Evolutionary conservation across 495 filamentous ascomycete genomes (phyloP), one percentile per base, ranked within the genome.

Genomic region (Trichodelitschia bisporula): DNA sequence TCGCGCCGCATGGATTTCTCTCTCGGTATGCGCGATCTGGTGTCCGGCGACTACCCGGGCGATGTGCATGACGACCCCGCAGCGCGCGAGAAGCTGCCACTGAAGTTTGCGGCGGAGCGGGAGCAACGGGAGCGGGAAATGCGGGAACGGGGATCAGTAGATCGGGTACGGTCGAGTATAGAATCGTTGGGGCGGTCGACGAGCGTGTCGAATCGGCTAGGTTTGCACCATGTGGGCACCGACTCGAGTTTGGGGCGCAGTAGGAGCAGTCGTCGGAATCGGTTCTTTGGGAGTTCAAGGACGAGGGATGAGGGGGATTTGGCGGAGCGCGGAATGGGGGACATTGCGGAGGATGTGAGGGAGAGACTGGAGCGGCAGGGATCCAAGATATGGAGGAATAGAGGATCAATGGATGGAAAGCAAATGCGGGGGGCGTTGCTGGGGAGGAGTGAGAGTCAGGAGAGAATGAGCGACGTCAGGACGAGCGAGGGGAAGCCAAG

Each of bases 1-100:
- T 57, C 56, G 29, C 68, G 67, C 24, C 68, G 72, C 17, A 69
- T 77, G 18, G 76, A 80, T 41, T 80, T 80, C 50, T 75, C 72
- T 3, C 56, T 78, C 4, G 75, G 75, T 16, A 72, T 77, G 53
- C 56, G 54, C 20, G 57, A 62, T 33, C 51, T 73, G 15, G 55
- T 57, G 9, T 56, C 63, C 6, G 59, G 54, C 20, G 72, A 75
- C 37, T 43, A 71, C 19, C 64, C 66, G 43, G 71, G 65, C 30
- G 75, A 83, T 39, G 61, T 80, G 3, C 75, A 66, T 40, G 66
- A 71, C 33, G 63, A 67, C 45, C 15, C 44, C 46, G 3, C 43
- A 41, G 8, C 38, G 37, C 6, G 23, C 27, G 14, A 37, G 45
- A 15, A n/a, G 18, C 3, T 48, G 45, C 12, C 28, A 26, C 3